Percentiles rank a stretch among this genome's conserved stretches.
Evolutionary conservation across 805 yeast species (phyloP).

Genomic region (Saccharomycopsis sp.): DNA sequence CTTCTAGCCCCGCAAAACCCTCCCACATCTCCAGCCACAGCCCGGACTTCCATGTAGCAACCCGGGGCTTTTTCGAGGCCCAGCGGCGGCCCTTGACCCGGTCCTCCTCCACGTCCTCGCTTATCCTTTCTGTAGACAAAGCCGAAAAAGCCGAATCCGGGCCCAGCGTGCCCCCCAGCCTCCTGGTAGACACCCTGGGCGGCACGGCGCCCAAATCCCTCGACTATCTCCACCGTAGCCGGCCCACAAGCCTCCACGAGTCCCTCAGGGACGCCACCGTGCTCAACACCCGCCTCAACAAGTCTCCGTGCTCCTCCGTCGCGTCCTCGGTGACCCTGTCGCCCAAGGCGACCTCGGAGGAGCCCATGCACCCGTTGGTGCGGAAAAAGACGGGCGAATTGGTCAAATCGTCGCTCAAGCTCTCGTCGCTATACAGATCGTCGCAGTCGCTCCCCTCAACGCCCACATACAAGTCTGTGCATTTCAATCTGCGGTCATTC

Average conservation of each 20-base stretch:
- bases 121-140: not conserved
- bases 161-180: not conserved
- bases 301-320: not conserved
- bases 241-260: not conserved
- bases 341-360: not conserved
- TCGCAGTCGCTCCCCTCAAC: conserved; percentile 43
- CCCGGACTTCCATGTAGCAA: not conserved
- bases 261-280: not conserved
- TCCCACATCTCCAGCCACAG: not conserved
- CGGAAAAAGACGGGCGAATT: conserved; percentile 88
- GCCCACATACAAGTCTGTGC: conserved; percentile 70
- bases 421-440: conserved; percentile 27
- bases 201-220: not conserved
- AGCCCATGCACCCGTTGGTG: conserved; percentile 36
- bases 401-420: conserved; percentile 65
- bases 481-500: conserved; percentile 56
- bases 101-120: not conserved
- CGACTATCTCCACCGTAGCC: not conserved
- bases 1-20: not conserved
- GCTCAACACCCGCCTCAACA: not conserved
- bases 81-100: not conserved
- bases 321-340: too few species aligned
- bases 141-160: not conserved
- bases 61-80: not conserved
- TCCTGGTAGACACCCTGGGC: too few species aligned